phyloP scores from a whole-genome alignment of 371 early-diverging fungal genomes.

The Mucor indicus region DNA sequence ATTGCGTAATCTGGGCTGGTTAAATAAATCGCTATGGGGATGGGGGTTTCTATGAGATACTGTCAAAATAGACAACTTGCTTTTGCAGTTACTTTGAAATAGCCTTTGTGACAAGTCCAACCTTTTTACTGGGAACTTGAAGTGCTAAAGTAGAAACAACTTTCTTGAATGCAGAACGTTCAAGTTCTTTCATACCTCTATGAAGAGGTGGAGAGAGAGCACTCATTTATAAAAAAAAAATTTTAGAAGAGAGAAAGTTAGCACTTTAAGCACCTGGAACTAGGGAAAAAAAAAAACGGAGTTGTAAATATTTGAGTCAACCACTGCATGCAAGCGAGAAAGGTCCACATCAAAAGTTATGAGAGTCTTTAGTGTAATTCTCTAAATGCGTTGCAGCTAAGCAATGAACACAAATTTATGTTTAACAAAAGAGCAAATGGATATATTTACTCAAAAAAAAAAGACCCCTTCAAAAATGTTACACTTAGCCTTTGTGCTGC shows the following conservation, averaged over 20 bases:
- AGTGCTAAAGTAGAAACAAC: constrained; percentile 55
- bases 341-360: too few relatives aligned
- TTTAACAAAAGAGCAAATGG: too few relatives aligned
- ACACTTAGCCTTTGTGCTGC: too few relatives aligned
- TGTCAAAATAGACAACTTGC: background rate
- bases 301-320: background rate
- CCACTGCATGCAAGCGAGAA: too few relatives aligned
- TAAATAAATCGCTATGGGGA: constrained; percentile 57
- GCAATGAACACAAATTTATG: too few relatives aligned
- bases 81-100: constrained; percentile 38
- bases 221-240: constrained; percentile 1
- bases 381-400: too few relatives aligned
- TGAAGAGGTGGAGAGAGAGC: constrained; percentile 35
- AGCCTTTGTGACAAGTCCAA: constrained; percentile 52
- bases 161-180: constrained; percentile 59
- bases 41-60: background rate
- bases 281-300: background rate
- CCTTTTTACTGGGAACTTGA: constrained; percentile 63
- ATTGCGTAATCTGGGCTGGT: constrained; percentile 70
- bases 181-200: constrained; percentile 56
- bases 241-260: constrained; percentile 3
- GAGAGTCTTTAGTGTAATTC: too few relatives aligned
- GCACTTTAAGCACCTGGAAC: too few relatives aligned
- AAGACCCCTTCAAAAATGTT: too few relatives aligned
- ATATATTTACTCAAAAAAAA: too few relatives aligned